Conservation (phyloP, 2,329 filamentous ascomycete species). For the Epichloe bromicola region DNA sequence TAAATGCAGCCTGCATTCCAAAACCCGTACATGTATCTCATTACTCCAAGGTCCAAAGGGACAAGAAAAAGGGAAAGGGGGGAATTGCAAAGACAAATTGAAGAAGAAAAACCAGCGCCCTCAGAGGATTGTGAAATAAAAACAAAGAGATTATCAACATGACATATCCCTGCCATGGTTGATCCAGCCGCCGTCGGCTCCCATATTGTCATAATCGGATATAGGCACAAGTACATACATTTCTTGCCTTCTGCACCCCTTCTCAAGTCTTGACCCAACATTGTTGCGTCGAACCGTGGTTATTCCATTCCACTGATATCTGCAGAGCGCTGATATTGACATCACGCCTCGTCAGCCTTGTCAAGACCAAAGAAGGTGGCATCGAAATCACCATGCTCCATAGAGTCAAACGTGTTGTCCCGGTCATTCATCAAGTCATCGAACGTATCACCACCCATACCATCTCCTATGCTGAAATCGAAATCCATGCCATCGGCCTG, state of each 20-base stretch:
- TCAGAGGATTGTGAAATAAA: no score
- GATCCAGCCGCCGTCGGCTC: not conserved
- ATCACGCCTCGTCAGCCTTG: slow-evolving; percentile 11
- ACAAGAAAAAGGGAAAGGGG: not conserved
- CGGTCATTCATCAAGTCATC: slow-evolving; percentile 36
- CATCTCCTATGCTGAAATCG: slow-evolving; percentile 18
- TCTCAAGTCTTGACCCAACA: no score
- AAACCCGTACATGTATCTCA: not conserved
- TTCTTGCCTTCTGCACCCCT: no score
- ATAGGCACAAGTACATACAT: no score
- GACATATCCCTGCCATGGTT: not conserved
- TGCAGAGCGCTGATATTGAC: not conserved
- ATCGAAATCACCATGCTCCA: slow-evolving; percentile 35
- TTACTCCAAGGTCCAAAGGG: not conserved
- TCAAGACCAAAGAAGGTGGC: slow-evolving; percentile 31
- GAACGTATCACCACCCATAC: slow-evolving; percentile 28
- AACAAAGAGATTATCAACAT: no score
- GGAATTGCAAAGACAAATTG: not conserved
- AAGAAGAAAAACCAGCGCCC: not conserved
- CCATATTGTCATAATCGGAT: not conserved
- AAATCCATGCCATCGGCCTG: slow-evolving; percentile 25
- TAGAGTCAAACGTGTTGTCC: slow-evolving; percentile 25
- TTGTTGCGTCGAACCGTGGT: no score
- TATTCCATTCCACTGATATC: no score
- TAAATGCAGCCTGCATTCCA: not conserved